These are phyloP conservation scores for Phytophthora palmivora DNA, from an alignment of 352 stramenopile species.

Conservation along the genomic window DNA sequence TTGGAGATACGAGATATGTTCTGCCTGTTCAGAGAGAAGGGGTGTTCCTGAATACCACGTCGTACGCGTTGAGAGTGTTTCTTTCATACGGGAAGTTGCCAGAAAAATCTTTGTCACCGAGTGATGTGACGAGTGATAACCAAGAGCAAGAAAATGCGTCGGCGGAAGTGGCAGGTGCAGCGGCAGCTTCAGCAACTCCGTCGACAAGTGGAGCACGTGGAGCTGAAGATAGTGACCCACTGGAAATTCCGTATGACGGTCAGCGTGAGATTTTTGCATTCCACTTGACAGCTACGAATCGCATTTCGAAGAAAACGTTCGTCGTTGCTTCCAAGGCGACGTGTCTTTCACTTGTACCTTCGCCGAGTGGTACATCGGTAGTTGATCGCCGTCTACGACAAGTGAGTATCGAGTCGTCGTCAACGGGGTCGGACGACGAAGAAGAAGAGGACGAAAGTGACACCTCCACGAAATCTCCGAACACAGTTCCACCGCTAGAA, in stretches of 20 bases:
- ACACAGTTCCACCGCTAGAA: conserved; percentile 37
- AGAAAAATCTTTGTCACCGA: conserved; percentile 27
- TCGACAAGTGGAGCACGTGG: conserved; percentile 42
- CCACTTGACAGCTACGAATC: conserved; percentile 74
- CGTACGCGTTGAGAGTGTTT: conserved; percentile 76
- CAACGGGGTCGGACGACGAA: conserved; percentile 29
- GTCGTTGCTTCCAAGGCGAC: conserved; percentile 66
- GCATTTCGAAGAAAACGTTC: conserved; percentile 67
- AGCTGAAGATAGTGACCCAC: conserved; percentile 58
- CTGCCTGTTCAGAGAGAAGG: conserved; percentile 77
- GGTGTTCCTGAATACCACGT: conserved; percentile 81
- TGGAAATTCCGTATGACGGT: conserved; percentile 69
- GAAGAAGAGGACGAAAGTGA: conserved; percentile 21
- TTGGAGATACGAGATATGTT: conserved; percentile 55
- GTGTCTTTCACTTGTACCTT: conserved; percentile 50
- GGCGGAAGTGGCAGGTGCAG: conserved; percentile 16
- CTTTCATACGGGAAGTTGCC: conserved; percentile 86
- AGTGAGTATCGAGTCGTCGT: conserved; percentile 23
- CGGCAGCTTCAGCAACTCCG: conserved; percentile 12
- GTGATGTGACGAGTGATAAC: conserved; percentile 3
- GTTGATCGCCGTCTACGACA: conserved; percentile 27
- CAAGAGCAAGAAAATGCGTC: conserved; percentile 28
- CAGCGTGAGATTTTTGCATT: conserved; percentile 71
- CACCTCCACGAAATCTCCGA: background rate
- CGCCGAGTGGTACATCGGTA: conserved; percentile 2